phyloP scores from a whole-genome alignment of 306 rosid species.

The Trifolium subterraneum region DNA sequence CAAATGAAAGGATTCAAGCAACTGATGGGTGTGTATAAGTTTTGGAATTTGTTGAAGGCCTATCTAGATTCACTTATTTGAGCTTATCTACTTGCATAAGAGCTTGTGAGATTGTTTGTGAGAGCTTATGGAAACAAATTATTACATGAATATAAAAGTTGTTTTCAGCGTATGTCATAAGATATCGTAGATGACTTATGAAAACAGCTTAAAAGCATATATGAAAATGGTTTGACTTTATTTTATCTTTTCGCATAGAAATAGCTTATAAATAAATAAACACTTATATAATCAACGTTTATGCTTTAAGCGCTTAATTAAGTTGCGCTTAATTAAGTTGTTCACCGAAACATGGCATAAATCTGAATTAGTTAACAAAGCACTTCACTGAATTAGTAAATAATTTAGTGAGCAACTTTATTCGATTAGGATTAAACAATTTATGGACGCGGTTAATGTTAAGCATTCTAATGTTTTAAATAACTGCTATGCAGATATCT shows the following conservation, averaged over 20 bases:
- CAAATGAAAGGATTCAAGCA: conserved; percentile 85
- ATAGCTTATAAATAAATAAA: no score
- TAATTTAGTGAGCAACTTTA: background rate
- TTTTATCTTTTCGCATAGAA: background rate
- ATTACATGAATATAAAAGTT: background rate
- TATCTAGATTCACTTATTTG: background rate
- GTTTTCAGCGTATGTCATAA: background rate
- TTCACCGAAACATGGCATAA: background rate
- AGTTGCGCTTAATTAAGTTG: no score
- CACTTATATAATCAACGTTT: background rate
- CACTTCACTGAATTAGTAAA: no score
- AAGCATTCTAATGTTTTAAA: conserved; percentile 12
- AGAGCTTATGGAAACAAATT: background rate
- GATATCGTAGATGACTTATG: background rate
- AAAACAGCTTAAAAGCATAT: background rate
- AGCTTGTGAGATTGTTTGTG: background rate
- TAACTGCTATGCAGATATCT: conserved; percentile 73
- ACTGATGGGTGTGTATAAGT: conserved; percentile 77
- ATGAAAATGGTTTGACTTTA: background rate
- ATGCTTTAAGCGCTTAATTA: background rate
- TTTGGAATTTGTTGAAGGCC: conserved; percentile 18
- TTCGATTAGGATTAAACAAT: background rate
- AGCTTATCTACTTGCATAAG: background rate
- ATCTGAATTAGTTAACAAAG: background rate
- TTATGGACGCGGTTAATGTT: background rate